Conservation (phyloP, 352 stramenopile species). For the Phytophthora pistaciae region DNA sequence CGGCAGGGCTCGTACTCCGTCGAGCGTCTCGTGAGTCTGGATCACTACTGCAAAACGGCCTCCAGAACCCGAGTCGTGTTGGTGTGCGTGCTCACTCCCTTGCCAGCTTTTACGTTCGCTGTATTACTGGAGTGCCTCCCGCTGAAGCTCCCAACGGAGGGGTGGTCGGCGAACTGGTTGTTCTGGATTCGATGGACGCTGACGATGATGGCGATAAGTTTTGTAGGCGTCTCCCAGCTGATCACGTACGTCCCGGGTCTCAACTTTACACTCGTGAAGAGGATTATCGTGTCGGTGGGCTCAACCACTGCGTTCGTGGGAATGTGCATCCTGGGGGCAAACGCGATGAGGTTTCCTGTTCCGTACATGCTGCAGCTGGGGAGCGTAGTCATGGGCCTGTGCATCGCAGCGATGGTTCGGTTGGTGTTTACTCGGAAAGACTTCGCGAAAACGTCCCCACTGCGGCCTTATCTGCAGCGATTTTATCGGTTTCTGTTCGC, state of each 20-base stretch:
- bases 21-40: conserved; percentile 20
- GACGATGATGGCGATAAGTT: conserved; percentile 2
- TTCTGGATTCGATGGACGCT: conserved; percentile 20
- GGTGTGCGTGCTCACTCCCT: conserved; percentile 20
- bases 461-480: neutral
- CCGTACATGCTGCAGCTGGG: conserved; percentile 18
- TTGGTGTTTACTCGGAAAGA: conserved; percentile 3
- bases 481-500: conserved; percentile 21
- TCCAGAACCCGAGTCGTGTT: conserved; percentile 15
- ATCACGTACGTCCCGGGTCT: conserved; percentile 15
- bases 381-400: conserved; percentile 1
- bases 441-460: conserved; percentile 10
- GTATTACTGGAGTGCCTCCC: conserved; percentile 21
- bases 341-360: conserved; percentile 14
- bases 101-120: conserved; percentile 7
- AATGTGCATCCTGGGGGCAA: conserved; percentile 2
- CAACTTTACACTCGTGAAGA: conserved; percentile 12
- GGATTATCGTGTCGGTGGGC: conserved; percentile 6
- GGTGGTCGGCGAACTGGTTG: conserved; percentile 27
- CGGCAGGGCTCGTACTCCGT: conserved; percentile 21
- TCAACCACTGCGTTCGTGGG: conserved; percentile 6
- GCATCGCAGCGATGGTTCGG: conserved; percentile 12
- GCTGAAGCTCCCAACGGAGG: conserved; percentile 10
- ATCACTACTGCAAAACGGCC: conserved; percentile 26
- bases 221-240: conserved; percentile 5